Evolutionary conservation across 495 filamentous ascomycete species (phyloP), one percentile per base, ranked within the genome.

Genomic region (Diplogelasinospora grovesii): DNA sequence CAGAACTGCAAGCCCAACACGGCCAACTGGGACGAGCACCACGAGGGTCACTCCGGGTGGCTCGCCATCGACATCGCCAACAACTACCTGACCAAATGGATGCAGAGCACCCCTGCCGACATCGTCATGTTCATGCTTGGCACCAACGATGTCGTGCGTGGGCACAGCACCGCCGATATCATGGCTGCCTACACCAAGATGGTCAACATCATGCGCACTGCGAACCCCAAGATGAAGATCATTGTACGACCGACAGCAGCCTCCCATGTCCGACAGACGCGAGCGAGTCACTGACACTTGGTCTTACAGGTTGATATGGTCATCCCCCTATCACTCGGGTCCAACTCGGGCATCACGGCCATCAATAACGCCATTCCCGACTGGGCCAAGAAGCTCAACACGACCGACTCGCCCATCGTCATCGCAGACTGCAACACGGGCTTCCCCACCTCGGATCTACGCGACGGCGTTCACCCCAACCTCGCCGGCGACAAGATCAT

Each of bases 21-120:
- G 3, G 26, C 47, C 22, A 53, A 54, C 45, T 55, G 39, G 36
- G 63, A 68, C 22, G 50, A 57, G 29, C 54, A 62, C 36, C 60
- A 70, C 45, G 67, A 69, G 45, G 67, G 67, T 26, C 67, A 70
- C 39, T 51, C 61, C 14, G 64, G 67, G 16, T 68, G 57, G 33
- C 54, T 65, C 6, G 66, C 66, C 30, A 56, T 65, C 47, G 57
- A 69, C 42, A 64, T 70, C 32, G 65, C 64, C 19, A 63, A 67
- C 50, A 65, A 58, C 24, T 57, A 68, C 23, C 42, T 69, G n/a
- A 45, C 53, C 4, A 41, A 33, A 11, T 69, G 66, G 67, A 35
- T 69, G 33, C 50, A 52, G 19, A 55, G 34, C 22, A 61, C 59
- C 0, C 53, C 51, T 3, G 57, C 67, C 8, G 67, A 70, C 32